These are phyloP conservation scores for Debaryomyces psychrophilus DNA, from an alignment of 1,139 yeast species.

Conservation along the genomic window DNA sequence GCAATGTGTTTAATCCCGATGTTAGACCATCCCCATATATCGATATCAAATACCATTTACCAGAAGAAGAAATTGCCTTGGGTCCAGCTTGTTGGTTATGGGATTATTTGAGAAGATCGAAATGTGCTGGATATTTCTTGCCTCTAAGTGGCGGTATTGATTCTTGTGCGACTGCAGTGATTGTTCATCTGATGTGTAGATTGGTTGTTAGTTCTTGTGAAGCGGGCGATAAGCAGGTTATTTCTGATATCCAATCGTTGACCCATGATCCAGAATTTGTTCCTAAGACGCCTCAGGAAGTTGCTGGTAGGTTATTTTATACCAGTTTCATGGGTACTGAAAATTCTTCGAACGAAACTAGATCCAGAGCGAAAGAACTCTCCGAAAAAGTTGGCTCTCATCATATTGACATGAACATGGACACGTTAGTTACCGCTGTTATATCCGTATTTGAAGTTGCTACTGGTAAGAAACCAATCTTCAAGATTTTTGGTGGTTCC, in stretches of 20 bases:
- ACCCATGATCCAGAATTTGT: slow-evolving; percentile 60
- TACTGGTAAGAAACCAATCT: slow-evolving; percentile 86
- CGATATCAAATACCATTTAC: slow-evolving; percentile 65
- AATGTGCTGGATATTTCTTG: slow-evolving; percentile 86
- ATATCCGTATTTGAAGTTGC: slow-evolving; percentile 79
- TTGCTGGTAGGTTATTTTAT: slow-evolving; percentile 77
- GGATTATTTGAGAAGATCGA: slow-evolving; percentile 93
- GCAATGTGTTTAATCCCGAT: slow-evolving; percentile 59
- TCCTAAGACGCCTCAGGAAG: slow-evolving; percentile 74
- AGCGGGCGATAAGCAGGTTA: slow-evolving; percentile 73
- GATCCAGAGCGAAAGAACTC: slow-evolving; percentile 78
- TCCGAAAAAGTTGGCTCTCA: slow-evolving; percentile 81
- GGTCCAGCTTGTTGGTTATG: slow-evolving; percentile 99
- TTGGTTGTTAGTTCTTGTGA: slow-evolving; percentile 69
- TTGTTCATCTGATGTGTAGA: slow-evolving; percentile 92
- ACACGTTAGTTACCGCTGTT: slow-evolving; percentile 73
- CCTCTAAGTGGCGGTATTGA: slow-evolving; percentile 98
- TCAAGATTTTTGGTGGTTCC: slow-evolving; percentile 91
- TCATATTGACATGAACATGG: slow-evolving; percentile 93
- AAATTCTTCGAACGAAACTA: slow-evolving; percentile 87
- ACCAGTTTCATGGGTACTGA: slow-evolving; percentile 95
- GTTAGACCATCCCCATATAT: slow-evolving; percentile 61
- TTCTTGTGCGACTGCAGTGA: slow-evolving; percentile 95
- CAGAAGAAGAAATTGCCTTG: slow-evolving; percentile 94
- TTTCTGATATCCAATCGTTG: slow-evolving; percentile 69